Evolutionary conservation across 768 basidiomycete genomes (phyloP), one percentile per base, ranked within the genome.

Genomic region (Mrakia blollopis): DNA sequence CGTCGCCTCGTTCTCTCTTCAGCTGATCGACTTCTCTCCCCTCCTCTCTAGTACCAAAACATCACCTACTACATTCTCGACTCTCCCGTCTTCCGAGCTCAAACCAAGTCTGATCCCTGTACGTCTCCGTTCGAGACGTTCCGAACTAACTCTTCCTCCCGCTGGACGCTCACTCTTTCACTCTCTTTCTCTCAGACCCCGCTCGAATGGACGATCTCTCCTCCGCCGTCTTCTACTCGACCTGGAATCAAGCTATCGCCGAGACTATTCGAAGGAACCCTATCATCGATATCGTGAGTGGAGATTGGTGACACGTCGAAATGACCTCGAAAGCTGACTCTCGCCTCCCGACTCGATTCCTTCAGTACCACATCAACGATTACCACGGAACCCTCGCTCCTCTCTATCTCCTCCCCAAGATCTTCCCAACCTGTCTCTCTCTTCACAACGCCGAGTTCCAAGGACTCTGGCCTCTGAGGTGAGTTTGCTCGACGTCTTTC

Each of bases 371-470:
- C 73, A 78, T 78, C 69, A 78, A 78, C 69, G 77, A 97, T 81
- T 97, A 96, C 82, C 94, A 97, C 80, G 94, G 93, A 78, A 92
- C 93, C 28, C 88, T 97, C 62, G 94, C 90, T 73, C 90, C 92
- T 21, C 89, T 96, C 76, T 97, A 97, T 83, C 88, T 97, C 25
- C 87, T 97, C 23, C 94, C 94, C 63, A 94, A 93, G 84, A 89
- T 97, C 76, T 85, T 96, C 71, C 94, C 94, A 0, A 87, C 89
- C 81, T 96, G 94, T 84, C 86, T 97, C 41, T 97, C 94, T 3
- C 87, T 97, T 41, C 94, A 97, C 86, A 97, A 97, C 80, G 94
- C 94, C 81, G 94, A 97, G 83, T 97, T 97, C 88, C 94, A 97
- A 83, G 94, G 94, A 84, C 88, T 95, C 37, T 96, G 94, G 94